Conservation (phyloP, 2,329 filamentous ascomycete species). For the Scedosporium apiospermum region DNA sequence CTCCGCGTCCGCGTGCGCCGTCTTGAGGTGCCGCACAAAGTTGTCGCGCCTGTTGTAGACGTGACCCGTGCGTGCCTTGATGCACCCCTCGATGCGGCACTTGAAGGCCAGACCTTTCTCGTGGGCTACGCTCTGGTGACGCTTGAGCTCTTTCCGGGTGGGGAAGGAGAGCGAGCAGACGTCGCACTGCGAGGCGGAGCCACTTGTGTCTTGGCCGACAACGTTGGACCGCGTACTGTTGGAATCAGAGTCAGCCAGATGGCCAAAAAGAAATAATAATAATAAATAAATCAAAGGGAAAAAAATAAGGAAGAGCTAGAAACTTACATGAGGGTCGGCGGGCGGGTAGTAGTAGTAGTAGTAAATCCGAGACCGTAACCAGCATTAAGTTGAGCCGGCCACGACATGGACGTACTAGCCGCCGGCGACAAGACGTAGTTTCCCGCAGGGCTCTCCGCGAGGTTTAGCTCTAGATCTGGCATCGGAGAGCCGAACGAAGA, state of each 20-base stretch:
- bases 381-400: not conserved
- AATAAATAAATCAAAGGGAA: not conserved
- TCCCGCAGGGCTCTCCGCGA: slow-evolving; percentile 1
- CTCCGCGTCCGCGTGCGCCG: slow-evolving; percentile 12
- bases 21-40: slow-evolving; percentile 16
- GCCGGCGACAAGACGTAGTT: slow-evolving; percentile 3
- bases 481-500: slow-evolving; percentile 1
- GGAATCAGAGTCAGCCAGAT: no score
- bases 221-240: not conserved
- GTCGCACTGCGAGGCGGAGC: not conserved
- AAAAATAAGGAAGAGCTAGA: not conserved
- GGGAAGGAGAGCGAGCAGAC: slow-evolving; percentile 14
- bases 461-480: not conserved
- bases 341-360: not conserved
- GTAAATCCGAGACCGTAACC: slow-evolving; percentile 1
- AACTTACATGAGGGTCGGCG: not conserved
- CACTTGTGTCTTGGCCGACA: not conserved
- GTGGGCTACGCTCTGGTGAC: slow-evolving; percentile 13
- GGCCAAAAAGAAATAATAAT: no score
- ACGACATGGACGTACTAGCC: not conserved
- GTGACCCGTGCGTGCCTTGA: slow-evolving; percentile 15
- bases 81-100: slow-evolving; percentile 16
- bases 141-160: slow-evolving; percentile 17
- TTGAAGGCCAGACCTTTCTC: slow-evolving; percentile 11
- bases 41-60: slow-evolving; percentile 18